phyloP scores from a whole-genome alignment of 179 eudicot species.

The Spergularia azorica region DNA sequence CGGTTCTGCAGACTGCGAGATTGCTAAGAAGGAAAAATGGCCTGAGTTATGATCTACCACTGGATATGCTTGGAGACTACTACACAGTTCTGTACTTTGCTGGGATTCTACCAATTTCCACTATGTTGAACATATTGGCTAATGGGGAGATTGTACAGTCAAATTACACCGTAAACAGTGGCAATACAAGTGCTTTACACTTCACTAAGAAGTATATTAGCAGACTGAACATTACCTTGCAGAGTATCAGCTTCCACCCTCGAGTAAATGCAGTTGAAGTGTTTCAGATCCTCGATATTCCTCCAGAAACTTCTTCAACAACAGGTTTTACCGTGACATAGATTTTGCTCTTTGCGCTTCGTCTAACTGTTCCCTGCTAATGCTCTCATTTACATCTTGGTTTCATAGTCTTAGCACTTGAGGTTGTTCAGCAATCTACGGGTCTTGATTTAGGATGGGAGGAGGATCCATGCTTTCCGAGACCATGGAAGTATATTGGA shows the following conservation, averaged over 20 bases:
- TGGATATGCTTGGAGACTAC: slow-evolving; percentile 57
- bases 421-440: slow-evolving; percentile 64
- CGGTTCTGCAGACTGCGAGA: slow-evolving; percentile 68
- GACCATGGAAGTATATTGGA: slow-evolving; percentile 62
- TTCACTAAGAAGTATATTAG: slow-evolving; percentile 39
- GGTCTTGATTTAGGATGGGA: slow-evolving; percentile 81
- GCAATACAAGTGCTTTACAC: slow-evolving; percentile 38
- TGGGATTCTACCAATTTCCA: slow-evolving; percentile 58
- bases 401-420: slow-evolving; percentile 73
- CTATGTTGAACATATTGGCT: slow-evolving; percentile 56
- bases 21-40: slow-evolving; percentile 44
- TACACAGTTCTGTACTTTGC: slow-evolving; percentile 67
- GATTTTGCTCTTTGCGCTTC: too few species aligned
- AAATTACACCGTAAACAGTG: slow-evolving; percentile 45
- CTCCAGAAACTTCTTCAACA: slow-evolving; percentile 68
- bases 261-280: slow-evolving; percentile 72
- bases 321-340: slow-evolving; percentile 44
- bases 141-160: slow-evolving; percentile 54
- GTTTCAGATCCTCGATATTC: slow-evolving; percentile 59
- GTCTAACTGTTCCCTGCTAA: neutral
- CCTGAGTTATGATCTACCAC: slow-evolving; percentile 51
- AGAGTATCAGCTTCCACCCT: slow-evolving; percentile 51
- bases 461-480: slow-evolving; percentile 85
- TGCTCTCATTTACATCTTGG: neutral
- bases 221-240: slow-evolving; percentile 55